Conservation (phyloP, 2,329 filamentous ascomycete species). For the Venturia asperata region DNA sequence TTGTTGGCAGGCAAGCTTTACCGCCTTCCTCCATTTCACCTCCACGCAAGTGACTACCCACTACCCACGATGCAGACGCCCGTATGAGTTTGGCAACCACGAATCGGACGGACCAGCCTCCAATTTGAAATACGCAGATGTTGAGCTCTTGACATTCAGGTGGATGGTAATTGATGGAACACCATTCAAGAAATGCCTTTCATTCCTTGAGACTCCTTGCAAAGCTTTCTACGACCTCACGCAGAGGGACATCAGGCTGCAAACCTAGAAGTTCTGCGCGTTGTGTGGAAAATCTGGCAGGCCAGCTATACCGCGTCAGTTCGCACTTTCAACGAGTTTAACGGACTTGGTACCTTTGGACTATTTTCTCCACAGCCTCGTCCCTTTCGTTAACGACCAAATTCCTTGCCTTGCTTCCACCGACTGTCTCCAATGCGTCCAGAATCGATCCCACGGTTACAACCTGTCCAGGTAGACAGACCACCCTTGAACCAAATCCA, state of each 20-base stretch:
- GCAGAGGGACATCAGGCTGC: slow-evolving; percentile 3
- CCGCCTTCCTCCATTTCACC: too few species aligned
- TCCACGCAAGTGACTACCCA: too few species aligned
- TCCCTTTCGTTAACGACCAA: slow-evolving; percentile 48
- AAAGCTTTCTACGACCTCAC: neutral
- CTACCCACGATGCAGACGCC: too few species aligned
- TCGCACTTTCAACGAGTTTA: slow-evolving; percentile 49
- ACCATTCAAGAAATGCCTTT: neutral
- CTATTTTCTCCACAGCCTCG: slow-evolving; percentile 44
- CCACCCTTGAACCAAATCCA: slow-evolving; percentile 32
- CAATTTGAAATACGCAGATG: too few species aligned
- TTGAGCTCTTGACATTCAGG: too few species aligned
- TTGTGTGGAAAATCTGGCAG: neutral
- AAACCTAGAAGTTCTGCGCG: neutral
- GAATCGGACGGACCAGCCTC: too few species aligned
- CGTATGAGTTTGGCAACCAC: too few species aligned
- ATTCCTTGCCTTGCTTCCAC: slow-evolving; percentile 45
- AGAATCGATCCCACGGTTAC: slow-evolving; percentile 52
- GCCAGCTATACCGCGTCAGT: slow-evolving; percentile 5
- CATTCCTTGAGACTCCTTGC: neutral
- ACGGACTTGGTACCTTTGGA: slow-evolving; percentile 50
- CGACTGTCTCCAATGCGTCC: slow-evolving; percentile 48
- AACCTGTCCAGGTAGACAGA: slow-evolving; percentile 49
- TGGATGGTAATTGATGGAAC: too few species aligned
- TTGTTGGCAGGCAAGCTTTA: too few species aligned